Conservation (phyloP, 2,329 filamentous ascomycete genomes). For the Seiridium cupressi region DNA sequence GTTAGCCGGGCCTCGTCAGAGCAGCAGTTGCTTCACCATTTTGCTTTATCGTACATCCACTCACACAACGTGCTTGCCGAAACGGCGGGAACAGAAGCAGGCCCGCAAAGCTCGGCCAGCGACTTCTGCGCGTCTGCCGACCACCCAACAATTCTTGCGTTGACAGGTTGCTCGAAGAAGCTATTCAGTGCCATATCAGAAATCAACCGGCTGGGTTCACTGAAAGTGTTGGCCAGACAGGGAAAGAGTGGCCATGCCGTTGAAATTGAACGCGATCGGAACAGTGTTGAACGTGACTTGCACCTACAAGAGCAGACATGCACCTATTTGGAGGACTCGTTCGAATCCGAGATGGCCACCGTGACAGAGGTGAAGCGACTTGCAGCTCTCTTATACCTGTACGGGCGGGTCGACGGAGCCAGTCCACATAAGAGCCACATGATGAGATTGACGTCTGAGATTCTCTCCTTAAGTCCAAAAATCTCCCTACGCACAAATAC, state of each 20-base stretch:
- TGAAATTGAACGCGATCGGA: background rate
- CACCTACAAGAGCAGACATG: background rate
- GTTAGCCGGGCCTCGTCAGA: background rate
- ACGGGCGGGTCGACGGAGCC: background rate
- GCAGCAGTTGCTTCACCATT: background rate
- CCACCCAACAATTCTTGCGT: background rate
- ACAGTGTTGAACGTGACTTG: background rate
- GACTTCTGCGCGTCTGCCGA: background rate
- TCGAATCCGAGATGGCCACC: background rate
- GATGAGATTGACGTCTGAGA: background rate
- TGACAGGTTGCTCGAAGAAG: background rate
- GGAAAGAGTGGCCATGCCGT: background rate
- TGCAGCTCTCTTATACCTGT: background rate
- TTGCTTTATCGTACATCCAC: background rate
- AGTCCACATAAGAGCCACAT: background rate
- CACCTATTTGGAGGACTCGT: background rate
- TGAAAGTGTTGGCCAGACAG: background rate
- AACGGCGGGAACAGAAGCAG: background rate
- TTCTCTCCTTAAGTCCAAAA: background rate
- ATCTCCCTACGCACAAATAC: background rate
- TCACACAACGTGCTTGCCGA: background rate
- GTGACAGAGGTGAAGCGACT: background rate
- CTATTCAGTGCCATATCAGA: background rate
- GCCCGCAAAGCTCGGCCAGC: background rate
- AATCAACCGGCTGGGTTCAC: background rate